Conservation (phyloP, 371 early-diverging fungal genomes). For the Apophysomyces trapeziformis region DNA sequence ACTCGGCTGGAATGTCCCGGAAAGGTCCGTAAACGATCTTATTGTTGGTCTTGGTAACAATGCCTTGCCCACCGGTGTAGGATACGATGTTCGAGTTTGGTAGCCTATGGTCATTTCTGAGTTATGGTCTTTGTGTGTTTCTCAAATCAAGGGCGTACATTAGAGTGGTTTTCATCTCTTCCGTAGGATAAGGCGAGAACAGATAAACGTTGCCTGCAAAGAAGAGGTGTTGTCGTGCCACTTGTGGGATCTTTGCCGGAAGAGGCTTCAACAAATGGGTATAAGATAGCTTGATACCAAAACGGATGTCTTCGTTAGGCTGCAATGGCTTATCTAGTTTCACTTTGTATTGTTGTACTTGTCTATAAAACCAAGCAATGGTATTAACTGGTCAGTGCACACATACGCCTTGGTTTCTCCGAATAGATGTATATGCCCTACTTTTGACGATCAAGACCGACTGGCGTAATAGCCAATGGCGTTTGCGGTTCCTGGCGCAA, state of each 20-base stretch:
- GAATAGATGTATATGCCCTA: conserved; percentile 20
- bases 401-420: neutral
- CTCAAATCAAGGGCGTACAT: conserved; percentile 48
- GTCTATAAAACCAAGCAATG: conserved; percentile 30
- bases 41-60: conserved; percentile 46
- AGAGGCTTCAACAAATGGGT: conserved; percentile 64
- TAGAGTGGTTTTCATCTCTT: conserved; percentile 83
- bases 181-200: conserved; percentile 68
- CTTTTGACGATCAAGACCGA: conserved; percentile 44
- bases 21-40: conserved; percentile 83
- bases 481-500: conserved; percentile 57
- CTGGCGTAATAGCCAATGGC: conserved; percentile 37
- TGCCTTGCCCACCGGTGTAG: conserved; percentile 40
- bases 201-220: conserved; percentile 69
- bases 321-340: conserved; percentile 60
- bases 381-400: neutral
- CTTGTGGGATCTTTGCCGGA: conserved; percentile 75
- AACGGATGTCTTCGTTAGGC: conserved; percentile 66
- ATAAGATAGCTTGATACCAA: conserved; percentile 70
- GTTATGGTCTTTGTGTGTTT: neutral
- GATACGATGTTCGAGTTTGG: conserved; percentile 43
- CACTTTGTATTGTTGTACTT: conserved; percentile 65
- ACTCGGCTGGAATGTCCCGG: conserved; percentile 39
- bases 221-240: conserved; percentile 67
- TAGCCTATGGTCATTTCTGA: conserved; percentile 22